Evolutionary conservation across 306 rosid species (phyloP), one percentile per base, ranked within the genome.

Genomic region (Gastrolobium villosum): DNA sequence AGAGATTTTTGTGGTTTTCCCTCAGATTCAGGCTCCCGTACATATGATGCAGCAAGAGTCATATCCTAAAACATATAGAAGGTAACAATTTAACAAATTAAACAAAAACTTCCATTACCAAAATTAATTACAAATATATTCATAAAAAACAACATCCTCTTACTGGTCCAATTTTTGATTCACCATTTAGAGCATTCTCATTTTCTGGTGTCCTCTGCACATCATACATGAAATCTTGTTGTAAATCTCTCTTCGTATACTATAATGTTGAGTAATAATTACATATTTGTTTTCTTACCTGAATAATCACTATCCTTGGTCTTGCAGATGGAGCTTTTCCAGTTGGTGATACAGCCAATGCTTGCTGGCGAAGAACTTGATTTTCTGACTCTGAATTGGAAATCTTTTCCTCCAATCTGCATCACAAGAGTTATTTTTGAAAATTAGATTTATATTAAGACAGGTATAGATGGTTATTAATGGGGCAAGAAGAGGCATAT

Each of bases 281-380:
- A 5, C 31, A 10, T 63, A 46, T 62, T 77, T 62, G 79, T 48
- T 69, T 26, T 36, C 61, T 67, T 88, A 96, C 99, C 98, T 91
- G 99, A 86, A 91, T 76, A 78, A 96, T 96, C 84, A 90, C 84
- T 0, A 96, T 85, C 91, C 84, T 93, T 62, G 97, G 84, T 84
- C 98, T 87, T 44, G 92, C 80, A 77, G 99, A 86, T 44, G 91
- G 71, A 82, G 94, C 59, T 82, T 85, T 96, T 75, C 83, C 98
- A 35, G 97, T 94, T 53, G 99, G 98, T 32, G 99, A 96, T 84
- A 88, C 90, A 72, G 94, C 88, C 92, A 96, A 77, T 84, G 98
- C 97, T 88, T 96, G 98, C 86, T 96, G 99, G 77, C 99, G 99
- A 90, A 96, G 95, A 81, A 96, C 96, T 86, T 96, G 99, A 76